Conservation (phyloP, 1,284 basidiomycete genomes). For the Puccinia sorghi region DNA sequence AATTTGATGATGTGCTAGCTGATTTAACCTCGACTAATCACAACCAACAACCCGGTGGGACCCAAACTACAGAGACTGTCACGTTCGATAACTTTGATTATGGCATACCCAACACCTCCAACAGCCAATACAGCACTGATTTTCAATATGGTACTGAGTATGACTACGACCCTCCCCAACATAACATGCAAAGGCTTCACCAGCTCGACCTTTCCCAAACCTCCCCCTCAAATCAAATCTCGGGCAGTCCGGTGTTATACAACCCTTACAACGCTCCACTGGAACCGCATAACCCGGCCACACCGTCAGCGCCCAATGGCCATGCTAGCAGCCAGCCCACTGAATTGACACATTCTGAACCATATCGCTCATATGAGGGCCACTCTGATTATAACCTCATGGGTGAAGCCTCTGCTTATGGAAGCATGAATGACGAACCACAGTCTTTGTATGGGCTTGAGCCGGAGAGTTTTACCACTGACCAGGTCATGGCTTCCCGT, state of each 20-base stretch:
- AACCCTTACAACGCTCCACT: constrained; percentile 11
- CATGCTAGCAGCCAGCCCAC: constrained; percentile 6
- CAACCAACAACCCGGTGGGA: not conserved
- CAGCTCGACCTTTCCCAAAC: not conserved
- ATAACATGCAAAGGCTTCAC: constrained; percentile 4
- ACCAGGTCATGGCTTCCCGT: not conserved
- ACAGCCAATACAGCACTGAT: not conserved
- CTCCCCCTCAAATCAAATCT: not conserved
- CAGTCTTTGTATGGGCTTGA: constrained; percentile 14
- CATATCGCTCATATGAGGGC: not conserved
- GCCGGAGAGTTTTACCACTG: constrained; percentile 1
- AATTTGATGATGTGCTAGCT: constrained; percentile 38
- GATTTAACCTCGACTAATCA: constrained; percentile 22
- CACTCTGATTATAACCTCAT: constrained; percentile 14
- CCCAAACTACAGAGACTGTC: not conserved
- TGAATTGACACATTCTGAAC: not conserved
- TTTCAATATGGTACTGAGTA: constrained; percentile 6
- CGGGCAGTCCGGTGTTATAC: not conserved
- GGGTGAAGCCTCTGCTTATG: constrained; percentile 22
- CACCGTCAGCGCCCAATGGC: not conserved
- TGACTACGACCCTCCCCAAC: not conserved
- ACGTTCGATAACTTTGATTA: constrained; percentile 15
- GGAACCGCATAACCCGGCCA: not conserved
- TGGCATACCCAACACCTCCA: not conserved
- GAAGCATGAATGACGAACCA: not conserved